Percentiles rank a stretch among this genome's conserved stretches.
Conservation (phyloP, 495 filamentous ascomycete genomes). For the Xylaria acuta region DNA sequence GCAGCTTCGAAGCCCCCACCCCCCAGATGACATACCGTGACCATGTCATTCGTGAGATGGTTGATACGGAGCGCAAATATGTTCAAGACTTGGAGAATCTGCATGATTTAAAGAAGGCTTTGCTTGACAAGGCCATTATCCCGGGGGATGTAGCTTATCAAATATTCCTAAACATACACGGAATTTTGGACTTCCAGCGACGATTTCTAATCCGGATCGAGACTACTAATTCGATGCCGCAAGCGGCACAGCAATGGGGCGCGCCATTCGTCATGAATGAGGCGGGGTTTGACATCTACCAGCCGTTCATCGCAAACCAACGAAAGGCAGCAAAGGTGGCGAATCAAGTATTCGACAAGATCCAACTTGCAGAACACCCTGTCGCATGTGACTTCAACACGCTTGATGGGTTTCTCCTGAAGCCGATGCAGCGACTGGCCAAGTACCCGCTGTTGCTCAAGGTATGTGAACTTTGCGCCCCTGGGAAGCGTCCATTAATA, state of each 20-base stretch:
- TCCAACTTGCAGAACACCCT: conserved; percentile 57
- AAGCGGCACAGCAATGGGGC: conserved; percentile 88
- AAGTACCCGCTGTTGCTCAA: conserved; percentile 92
- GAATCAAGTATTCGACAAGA: conserved; percentile 67
- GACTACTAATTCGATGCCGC: conserved; percentile 84
- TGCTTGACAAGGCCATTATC: conserved; percentile 86
- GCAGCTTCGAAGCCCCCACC: conserved; percentile 51
- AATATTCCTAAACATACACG: conserved; percentile 95
- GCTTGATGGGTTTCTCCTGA: conserved; percentile 88
- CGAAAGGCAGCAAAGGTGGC: conserved; percentile 69
- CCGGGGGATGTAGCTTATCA: conserved; percentile 90
- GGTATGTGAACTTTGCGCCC: conserved; percentile 55
- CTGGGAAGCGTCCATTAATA: conserved; percentile 10
- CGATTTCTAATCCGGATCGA: conserved; percentile 94
- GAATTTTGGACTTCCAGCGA: conserved; percentile 92
- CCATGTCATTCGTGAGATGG: conserved; percentile 85
- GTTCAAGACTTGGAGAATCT: conserved; percentile 97
- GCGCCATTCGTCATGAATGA: conserved; percentile 77
- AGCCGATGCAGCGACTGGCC: conserved; percentile 92
- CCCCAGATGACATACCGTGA: conserved; percentile 78
- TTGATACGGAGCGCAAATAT: conserved; percentile 95
- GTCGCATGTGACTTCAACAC: conserved; percentile 65
- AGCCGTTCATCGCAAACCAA: conserved; percentile 96
- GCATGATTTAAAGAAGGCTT: conserved; percentile 86
- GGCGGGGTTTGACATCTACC: conserved; percentile 86